phyloP scores from a whole-genome alignment of 257 asterid genomes.

The Anisodus acutangulus region DNA sequence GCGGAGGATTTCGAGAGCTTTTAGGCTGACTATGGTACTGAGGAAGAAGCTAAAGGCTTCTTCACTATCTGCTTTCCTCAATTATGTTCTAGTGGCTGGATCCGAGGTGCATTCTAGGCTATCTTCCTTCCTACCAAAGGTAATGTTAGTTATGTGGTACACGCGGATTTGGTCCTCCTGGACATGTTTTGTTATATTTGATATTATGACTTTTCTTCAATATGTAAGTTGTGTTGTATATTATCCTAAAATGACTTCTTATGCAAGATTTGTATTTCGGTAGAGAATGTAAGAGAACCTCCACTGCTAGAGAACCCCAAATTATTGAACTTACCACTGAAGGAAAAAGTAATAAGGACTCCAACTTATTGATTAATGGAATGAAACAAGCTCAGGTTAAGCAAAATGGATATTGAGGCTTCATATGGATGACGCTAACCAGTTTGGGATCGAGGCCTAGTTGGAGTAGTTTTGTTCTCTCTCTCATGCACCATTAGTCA shows the following conservation, averaged over 20 bases:
- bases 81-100: constrained; percentile 62
- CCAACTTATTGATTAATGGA: not conserved
- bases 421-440: not conserved
- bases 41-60: constrained; percentile 73
- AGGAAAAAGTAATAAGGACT: not conserved
- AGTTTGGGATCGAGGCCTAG: not conserved
- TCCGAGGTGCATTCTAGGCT: constrained; percentile 69
- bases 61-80: constrained; percentile 63
- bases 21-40: constrained; percentile 70
- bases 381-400: not conserved
- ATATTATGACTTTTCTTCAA: not conserved
- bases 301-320: not conserved
- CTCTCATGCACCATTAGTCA: not conserved
- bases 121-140: constrained; percentile 65
- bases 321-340: not conserved
- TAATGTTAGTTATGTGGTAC: not conserved
- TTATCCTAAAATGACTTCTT: not conserved
- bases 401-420: not conserved
- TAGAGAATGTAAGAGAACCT: not conserved
- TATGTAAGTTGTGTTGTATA: not conserved
- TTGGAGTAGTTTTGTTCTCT: not conserved
- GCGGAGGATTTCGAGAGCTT: constrained; percentile 70
- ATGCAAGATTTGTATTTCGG: not conserved
- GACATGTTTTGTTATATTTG: not conserved
- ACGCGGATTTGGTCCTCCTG: not conserved